Percentiles rank a stretch among this genome's conserved stretches.
Conservation (phyloP, 441 rosid species). For the Cnidoscolus chayamansa region DNA sequence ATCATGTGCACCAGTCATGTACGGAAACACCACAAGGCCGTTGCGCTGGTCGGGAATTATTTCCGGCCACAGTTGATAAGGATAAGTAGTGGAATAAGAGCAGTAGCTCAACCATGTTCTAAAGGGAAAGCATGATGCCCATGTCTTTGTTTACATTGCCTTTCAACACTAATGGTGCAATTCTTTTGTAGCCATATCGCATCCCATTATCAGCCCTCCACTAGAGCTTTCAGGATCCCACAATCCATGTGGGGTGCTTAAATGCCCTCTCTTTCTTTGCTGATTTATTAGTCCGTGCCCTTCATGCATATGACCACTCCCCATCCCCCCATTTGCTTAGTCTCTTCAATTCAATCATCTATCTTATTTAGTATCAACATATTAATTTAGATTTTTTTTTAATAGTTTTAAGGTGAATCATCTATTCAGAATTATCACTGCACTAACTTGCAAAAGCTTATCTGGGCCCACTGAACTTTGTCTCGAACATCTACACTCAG, state of each 20-base stretch:
- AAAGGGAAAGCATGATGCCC: background rate
- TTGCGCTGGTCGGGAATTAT: background rate
- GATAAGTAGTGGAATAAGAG: background rate
- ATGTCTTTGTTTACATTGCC: background rate
- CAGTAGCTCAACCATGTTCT: background rate
- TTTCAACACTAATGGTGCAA: background rate
- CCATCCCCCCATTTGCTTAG: background rate
- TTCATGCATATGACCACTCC: constrained; percentile 16
- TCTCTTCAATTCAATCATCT: background rate
- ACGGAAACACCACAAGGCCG: too few species aligned
- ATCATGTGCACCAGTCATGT: too few species aligned
- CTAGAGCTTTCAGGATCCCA: background rate
- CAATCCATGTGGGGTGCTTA: constrained; percentile 29
- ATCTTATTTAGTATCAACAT: background rate
- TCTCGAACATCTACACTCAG: background rate
- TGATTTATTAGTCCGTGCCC: background rate
- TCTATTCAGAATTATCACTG: too few species aligned
- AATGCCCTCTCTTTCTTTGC: background rate
- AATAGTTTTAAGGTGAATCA: too few species aligned
- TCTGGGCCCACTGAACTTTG: background rate
- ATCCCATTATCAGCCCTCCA: background rate
- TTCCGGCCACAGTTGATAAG: background rate
- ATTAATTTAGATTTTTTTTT: too few species aligned
- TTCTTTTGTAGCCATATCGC: background rate
- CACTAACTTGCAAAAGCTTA: too few species aligned